These are phyloP conservation scores for Penicillium coffeae DNA, from an alignment of 495 filamentous ascomycete species.

Conservation along the genomic window DNA sequence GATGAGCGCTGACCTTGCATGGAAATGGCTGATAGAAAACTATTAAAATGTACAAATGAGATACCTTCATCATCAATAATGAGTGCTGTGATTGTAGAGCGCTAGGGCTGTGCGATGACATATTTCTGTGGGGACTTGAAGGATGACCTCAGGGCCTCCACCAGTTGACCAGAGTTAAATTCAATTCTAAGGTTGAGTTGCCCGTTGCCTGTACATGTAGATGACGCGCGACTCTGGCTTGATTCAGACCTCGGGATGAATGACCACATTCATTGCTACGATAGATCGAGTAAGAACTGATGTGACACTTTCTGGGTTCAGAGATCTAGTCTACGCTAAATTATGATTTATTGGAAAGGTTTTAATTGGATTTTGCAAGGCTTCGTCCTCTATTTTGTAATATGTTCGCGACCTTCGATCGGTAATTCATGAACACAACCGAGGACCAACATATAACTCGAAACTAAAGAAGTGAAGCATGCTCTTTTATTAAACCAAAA, in stretches of 20 bases:
- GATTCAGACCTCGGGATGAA: too few relatives aligned
- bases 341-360: not conserved
- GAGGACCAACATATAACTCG: conserved; percentile 16
- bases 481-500: conserved; percentile 43
- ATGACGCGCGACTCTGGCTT: too few relatives aligned
- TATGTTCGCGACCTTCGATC: conserved; percentile 18
- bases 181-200: too few relatives aligned
- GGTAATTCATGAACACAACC: conserved; percentile 7
- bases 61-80: conserved; percentile 15
- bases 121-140: not conserved
- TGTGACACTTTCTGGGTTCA: too few relatives aligned
- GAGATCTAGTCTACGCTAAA: too few relatives aligned
- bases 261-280: too few relatives aligned
- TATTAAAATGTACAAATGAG: conserved; percentile 28
- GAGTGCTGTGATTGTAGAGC: not conserved
- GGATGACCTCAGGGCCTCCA: not conserved
- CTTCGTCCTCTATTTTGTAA: conserved; percentile 28
- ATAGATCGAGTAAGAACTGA: too few relatives aligned
- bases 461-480: conserved; percentile 24
- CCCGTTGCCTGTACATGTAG: too few relatives aligned
- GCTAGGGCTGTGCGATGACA: not conserved
- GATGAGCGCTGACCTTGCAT: conserved; percentile 40
- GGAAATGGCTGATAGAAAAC: conserved; percentile 24
- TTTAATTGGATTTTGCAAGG: conserved; percentile 21
- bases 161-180: too few relatives aligned